A percentile compares a stretch with the other conserved stretches of the same genome.
Conservation (phyloP, 176 grass and related monocot genomes). For the Aechmea fasciata region DNA sequence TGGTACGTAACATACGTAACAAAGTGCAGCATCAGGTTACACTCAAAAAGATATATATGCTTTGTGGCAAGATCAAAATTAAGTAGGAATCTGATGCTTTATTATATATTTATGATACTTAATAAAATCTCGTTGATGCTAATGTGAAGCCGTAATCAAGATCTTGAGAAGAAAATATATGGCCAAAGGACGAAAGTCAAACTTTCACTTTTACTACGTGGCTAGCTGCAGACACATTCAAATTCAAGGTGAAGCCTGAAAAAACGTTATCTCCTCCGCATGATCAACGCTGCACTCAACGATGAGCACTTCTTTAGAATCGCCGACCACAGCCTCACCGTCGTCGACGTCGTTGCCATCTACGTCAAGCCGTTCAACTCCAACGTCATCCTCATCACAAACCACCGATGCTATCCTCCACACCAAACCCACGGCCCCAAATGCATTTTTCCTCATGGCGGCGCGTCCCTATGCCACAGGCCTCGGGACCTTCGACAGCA, state of each 20-base stretch:
- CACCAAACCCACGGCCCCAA: constrained; percentile 17
- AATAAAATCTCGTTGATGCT: too few species aligned
- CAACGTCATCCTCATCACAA: constrained; percentile 46
- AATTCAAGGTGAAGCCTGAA: constrained; percentile 41
- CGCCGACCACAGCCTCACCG: constrained; percentile 54
- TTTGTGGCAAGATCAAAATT: too few species aligned
- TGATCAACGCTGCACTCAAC: constrained; percentile 71
- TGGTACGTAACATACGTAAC: constrained; percentile 16
- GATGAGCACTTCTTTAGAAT: constrained; percentile 56
- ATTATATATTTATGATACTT: too few species aligned
- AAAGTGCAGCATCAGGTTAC: too few species aligned
- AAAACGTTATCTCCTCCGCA: constrained; percentile 47
- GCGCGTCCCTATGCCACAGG: constrained; percentile 47
- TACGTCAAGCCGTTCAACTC: constrained; percentile 59
- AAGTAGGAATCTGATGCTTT: too few species aligned
- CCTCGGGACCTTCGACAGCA: constrained; percentile 62
- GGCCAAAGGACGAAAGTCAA: too few species aligned
- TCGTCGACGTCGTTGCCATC: constrained; percentile 44
- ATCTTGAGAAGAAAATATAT: too few species aligned
- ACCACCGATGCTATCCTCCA: constrained; percentile 68
- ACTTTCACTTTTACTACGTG: background rate
- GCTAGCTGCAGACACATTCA: constrained; percentile 42
- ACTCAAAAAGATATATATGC: too few species aligned
- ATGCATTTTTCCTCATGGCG: constrained; percentile 45
- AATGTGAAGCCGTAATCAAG: too few species aligned